Base-by-base conservation (phyloP, 192 early-diverging fungal species). In the Gigaspora rosea region DNA sequence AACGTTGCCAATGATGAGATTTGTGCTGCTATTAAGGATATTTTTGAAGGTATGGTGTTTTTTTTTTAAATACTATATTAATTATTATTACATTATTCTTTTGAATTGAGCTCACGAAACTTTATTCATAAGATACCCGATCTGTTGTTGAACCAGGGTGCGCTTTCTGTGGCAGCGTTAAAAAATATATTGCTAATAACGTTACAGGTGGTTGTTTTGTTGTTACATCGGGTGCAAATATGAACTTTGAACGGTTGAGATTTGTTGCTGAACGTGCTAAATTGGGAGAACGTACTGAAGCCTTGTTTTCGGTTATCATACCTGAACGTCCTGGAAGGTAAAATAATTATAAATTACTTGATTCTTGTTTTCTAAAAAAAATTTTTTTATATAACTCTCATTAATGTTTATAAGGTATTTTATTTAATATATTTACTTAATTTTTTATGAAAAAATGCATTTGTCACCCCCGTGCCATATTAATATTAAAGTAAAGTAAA, bases 181-280 rank as follows among this genome's bases (percentile, higher is more conserved):
- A 98, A 78, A 92, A 92, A 68, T 97, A 94, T 78, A 82, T 94
- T 13, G 79, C 80, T 5, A 78, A 86, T 69, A 86, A 82, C 12
- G 46, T 87, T 11, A 83, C 77, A n/a, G 89, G 86, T 64, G 80
- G 84, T 54, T 90, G 84, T 16, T 90, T 91, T 71, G 90, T 99
- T 8, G 86, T 97, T 68, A 88, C 92, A 36, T 94, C 92, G 16
- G 98, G 98, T 16, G 98, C 98, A 52, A 99, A 99, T 86, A 97
- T 98, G 91, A 97, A 99, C 82, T 99, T 98, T 90, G 96, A 97
- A 80, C 91, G 96, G 1, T 86, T 99, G n/a, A 90, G 96, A 54
- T 98, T 98, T 78, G 96, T 99, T 1, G 95, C 96, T 16, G 96
- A 99, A 80, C 92, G 98, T 65, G 95, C 98, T 4, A 90, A 93